Evolutionary conservation across 2,329 filamentous ascomycete genomes (phyloP).

Genomic region (Zelopaecilomyces penicillatus): DNA sequence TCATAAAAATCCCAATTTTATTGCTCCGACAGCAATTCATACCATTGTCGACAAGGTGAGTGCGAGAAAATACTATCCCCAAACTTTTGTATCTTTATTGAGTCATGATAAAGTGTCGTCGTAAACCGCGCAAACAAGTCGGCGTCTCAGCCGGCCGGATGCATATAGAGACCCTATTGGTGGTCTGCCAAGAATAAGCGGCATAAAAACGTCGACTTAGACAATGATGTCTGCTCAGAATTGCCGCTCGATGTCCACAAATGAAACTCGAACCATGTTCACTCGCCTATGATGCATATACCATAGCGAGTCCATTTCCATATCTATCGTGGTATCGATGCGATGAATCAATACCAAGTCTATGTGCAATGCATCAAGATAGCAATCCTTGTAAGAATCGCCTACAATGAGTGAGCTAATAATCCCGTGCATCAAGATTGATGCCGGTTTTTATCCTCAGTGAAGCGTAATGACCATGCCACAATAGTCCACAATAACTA

Average conservation of each 20-base stretch:
- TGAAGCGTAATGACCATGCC: no score
- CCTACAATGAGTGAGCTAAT: not conserved
- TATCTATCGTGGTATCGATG: conserved; percentile 9
- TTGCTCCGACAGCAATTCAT: conserved; percentile 14
- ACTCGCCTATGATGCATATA: conserved; percentile 1
- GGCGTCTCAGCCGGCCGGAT: conserved; percentile 4
- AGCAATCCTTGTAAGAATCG: conserved; percentile 5
- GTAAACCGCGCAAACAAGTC: conserved; percentile 1
- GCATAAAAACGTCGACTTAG: not conserved
- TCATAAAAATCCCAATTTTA: conserved; percentile 25
- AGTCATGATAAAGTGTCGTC: conserved; percentile 9
- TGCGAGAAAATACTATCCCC: conserved; percentile 21
- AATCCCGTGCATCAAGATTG: no score
- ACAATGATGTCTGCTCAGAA: not conserved
- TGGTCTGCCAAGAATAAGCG: not conserved
- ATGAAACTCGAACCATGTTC: not conserved
- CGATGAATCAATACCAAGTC: conserved; percentile 10
- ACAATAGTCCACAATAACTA: no score
- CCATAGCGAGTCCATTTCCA: conserved; percentile 8
- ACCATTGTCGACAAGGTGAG: conserved; percentile 16
- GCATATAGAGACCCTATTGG: not conserved
- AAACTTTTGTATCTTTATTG: conserved; percentile 16
- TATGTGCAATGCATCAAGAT: conserved; percentile 9
- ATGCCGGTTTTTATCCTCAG: no score
- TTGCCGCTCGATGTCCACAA: not conserved